These are phyloP conservation scores for Globisporangium nagaii DNA, from an alignment of 352 stramenopile species.

Conservation along the genomic window DNA sequence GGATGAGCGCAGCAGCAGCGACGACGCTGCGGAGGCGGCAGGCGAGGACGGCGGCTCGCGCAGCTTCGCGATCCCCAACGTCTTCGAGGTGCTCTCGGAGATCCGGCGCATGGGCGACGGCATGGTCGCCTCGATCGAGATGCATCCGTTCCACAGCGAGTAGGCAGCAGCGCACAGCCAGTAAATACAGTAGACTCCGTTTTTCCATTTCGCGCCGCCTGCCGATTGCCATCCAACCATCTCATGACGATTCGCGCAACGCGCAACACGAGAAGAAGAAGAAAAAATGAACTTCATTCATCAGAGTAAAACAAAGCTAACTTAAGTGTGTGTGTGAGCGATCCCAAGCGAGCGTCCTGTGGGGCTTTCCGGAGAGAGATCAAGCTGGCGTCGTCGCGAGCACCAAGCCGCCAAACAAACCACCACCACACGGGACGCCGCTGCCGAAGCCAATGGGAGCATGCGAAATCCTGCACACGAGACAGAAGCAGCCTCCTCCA, in stretches of 20 bases:
- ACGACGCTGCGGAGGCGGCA: conserved; percentile 18
- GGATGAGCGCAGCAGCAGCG: neutral
- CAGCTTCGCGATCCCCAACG: conserved; percentile 58
- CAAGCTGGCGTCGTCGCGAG: neutral
- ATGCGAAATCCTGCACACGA: conserved; percentile 5
- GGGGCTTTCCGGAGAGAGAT: neutral
- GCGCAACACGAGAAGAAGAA: neutral
- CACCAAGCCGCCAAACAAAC: neutral
- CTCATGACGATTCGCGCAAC: neutral
- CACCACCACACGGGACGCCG: neutral
- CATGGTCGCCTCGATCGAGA: conserved; percentile 44
- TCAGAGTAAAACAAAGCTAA: conserved; percentile 39
- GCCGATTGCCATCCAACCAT: too few relatives aligned
- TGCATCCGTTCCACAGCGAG: conserved; percentile 57
- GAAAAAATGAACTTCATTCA: conserved; percentile 23
- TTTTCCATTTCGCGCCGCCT: too few relatives aligned
- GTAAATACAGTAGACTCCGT: neutral
- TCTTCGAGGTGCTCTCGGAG: conserved; percentile 71
- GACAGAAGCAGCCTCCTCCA: neutral
- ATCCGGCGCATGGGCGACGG: conserved; percentile 64
- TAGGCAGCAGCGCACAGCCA: too few relatives aligned
- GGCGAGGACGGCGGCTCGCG: conserved; percentile 15
- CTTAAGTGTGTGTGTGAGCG: conserved; percentile 18
- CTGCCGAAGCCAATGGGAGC: neutral
- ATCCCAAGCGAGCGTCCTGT: neutral